A percentile compares a stretch with the other conserved stretches of the same genome.
These are phyloP conservation scores for Fraxinus nigra DNA, from an alignment of 305 asterid species.

Conservation along the genomic window DNA sequence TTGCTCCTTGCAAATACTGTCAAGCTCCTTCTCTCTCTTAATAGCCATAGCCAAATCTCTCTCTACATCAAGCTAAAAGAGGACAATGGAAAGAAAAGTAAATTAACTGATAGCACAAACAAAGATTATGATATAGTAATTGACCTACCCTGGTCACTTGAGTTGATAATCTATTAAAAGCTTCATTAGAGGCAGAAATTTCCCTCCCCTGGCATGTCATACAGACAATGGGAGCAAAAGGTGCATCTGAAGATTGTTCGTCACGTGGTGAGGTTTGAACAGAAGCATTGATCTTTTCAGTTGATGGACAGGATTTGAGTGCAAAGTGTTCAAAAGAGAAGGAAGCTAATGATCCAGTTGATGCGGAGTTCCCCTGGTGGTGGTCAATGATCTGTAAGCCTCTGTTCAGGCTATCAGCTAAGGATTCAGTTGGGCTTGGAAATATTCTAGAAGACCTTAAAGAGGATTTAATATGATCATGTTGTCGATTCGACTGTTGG, in stretches of 20 bases:
- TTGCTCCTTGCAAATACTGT: slow-evolving; percentile 66
- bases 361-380: slow-evolving; percentile 70
- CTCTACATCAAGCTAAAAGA: slow-evolving; percentile 42
- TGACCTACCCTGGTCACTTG: slow-evolving; percentile 34
- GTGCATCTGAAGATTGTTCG: slow-evolving; percentile 32
- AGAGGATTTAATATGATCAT: slow-evolving; percentile 55
- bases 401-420: slow-evolving; percentile 90
- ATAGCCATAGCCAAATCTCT: slow-evolving; percentile 37
- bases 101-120: background rate
- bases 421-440: slow-evolving; percentile 71
- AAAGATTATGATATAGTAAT: slow-evolving; percentile 8
- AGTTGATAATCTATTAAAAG: slow-evolving; percentile 27
- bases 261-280: slow-evolving; percentile 42
- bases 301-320: slow-evolving; percentile 48
- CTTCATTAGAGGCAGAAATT: slow-evolving; percentile 30
- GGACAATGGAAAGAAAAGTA: background rate
- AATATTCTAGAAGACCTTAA: slow-evolving; percentile 69
- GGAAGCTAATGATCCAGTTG: slow-evolving; percentile 72
- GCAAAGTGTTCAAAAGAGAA: slow-evolving; percentile 90
- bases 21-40: slow-evolving; percentile 64
- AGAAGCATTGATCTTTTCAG: slow-evolving; percentile 51
- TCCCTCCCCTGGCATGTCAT: slow-evolving; percentile 52
- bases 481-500: slow-evolving; percentile 34
- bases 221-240: slow-evolving; percentile 49
- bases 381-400: slow-evolving; percentile 81